Percentiles rank a stretch among this genome's conserved stretches.
Evolutionary conservation across 208 protist species (phyloP).

Genomic region (Naegleria fowleri): DNA sequence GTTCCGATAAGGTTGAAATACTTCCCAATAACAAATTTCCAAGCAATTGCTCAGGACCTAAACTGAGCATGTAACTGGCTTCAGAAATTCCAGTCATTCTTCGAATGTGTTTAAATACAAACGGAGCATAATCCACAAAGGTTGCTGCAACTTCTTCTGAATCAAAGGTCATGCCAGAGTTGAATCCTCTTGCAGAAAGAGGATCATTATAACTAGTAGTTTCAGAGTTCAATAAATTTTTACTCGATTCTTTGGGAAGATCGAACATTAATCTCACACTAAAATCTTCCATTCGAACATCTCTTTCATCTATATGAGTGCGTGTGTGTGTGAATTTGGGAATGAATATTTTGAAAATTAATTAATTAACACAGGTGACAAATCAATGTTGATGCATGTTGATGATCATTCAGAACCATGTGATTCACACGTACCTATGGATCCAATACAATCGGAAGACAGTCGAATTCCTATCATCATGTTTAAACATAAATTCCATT

Average conservation of each 20-base stretch:
- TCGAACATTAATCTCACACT: neutral
- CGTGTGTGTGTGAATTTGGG: too few relatives aligned
- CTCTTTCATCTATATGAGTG: neutral
- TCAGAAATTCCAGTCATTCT: neutral
- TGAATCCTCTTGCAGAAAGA: too few relatives aligned
- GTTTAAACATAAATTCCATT: neutral
- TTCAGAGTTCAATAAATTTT: neutral
- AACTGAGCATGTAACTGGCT: neutral
- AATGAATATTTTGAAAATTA: too few relatives aligned
- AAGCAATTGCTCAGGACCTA: neutral
- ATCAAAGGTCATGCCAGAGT: too few relatives aligned
- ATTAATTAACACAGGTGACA: too few relatives aligned
- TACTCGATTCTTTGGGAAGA: neutral
- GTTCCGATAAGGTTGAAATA: neutral
- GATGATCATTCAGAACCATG: too few relatives aligned
- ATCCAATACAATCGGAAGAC: neutral
- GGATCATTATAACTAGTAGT: neutral
- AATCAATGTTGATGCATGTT: too few relatives aligned
- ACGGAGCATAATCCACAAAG: slow-evolving; percentile 4
- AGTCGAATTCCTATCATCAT: neutral
- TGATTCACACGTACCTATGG: neutral
- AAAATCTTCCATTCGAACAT: neutral
- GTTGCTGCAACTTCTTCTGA: neutral
- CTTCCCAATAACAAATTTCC: neutral
- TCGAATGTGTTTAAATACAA: neutral